Evolutionary conservation across 106 monocot genomes (phyloP).

Genomic region (Agapanthus africanus): DNA sequence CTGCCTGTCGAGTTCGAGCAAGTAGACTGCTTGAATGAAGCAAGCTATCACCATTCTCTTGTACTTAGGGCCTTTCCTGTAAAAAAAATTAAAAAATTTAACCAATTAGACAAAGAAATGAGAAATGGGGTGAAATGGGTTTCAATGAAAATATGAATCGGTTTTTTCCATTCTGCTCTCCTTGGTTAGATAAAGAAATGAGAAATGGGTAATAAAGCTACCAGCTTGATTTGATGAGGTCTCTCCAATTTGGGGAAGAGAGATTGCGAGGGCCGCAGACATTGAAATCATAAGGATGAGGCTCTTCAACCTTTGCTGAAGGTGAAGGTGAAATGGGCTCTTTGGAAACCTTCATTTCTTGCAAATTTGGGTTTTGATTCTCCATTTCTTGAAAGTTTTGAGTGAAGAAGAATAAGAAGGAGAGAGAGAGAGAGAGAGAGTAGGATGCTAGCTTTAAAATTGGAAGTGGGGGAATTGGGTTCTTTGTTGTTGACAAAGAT

Average conservation of each 20-base stretch:
- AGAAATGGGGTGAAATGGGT: not conserved
- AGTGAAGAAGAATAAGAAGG: not conserved
- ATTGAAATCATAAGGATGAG: constrained; percentile 26
- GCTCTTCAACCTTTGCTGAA: not conserved
- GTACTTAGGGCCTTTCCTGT: constrained; percentile 23
- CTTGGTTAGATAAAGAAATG: not conserved
- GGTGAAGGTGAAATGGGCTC: not conserved
- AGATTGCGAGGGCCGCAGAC: constrained; percentile 28
- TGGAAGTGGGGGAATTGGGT: not conserved
- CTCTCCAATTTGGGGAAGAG: constrained; percentile 27
- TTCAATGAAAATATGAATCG: too few relatives aligned
- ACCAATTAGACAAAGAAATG: not conserved
- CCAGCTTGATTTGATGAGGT: constrained; percentile 29
- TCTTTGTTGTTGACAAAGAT: not conserved
- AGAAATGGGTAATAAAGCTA: not conserved
- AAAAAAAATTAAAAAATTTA: not conserved
- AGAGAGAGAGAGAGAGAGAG: constrained; percentile 7
- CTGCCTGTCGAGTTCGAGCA: constrained; percentile 26
- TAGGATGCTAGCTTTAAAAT: constrained; percentile 4
- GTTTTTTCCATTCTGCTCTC: too few relatives aligned
- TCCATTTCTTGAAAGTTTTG: not conserved
- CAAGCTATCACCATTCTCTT: constrained; percentile 28
- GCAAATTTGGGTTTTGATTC: not conserved
- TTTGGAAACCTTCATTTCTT: not conserved
- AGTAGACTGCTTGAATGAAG: constrained; percentile 26